Conservation (phyloP, 75 land plant genomes). For the Adiantum capillusveneris region DNA sequence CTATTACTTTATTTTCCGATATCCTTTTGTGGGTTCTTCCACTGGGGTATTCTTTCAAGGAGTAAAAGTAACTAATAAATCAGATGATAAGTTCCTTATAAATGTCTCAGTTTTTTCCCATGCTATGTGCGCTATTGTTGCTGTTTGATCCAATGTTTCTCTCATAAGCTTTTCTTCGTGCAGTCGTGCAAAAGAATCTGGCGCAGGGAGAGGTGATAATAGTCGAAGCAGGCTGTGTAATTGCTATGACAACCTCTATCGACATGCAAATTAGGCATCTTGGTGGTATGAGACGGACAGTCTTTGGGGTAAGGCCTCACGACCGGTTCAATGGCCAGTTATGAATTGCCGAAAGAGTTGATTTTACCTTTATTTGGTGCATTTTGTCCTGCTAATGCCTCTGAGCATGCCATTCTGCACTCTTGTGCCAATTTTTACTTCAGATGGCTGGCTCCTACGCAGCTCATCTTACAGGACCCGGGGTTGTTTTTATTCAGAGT, state of each 20-base stretch:
- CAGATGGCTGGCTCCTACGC: not conserved
- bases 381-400: not conserved
- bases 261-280: slow-evolving; percentile 48
- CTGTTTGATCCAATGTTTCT: too few species aligned
- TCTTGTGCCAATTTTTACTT: not conserved
- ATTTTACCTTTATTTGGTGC: too few species aligned
- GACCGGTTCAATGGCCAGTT: not conserved
- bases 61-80: too few species aligned
- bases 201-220: slow-evolving; percentile 69
- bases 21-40: too few species aligned
- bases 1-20: too few species aligned
- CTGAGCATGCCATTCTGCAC: slow-evolving; percentile 3
- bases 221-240: slow-evolving; percentile 68
- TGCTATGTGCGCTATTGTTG: too few species aligned
- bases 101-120: too few species aligned
- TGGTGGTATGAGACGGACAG: slow-evolving; percentile 44
- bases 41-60: too few species aligned
- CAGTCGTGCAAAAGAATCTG: slow-evolving; percentile 81
- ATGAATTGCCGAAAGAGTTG: too few species aligned
- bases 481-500: slow-evolving; percentile 88
- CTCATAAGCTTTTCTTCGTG: too few species aligned
- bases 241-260: slow-evolving; percentile 55
- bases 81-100: too few species aligned
- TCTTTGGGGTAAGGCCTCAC: slow-evolving; percentile 60
- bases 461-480: slow-evolving; percentile 69